Base-by-base conservation (phyloP, 2,329 filamentous ascomycete species). In the Diplodia seriata region DNA sequence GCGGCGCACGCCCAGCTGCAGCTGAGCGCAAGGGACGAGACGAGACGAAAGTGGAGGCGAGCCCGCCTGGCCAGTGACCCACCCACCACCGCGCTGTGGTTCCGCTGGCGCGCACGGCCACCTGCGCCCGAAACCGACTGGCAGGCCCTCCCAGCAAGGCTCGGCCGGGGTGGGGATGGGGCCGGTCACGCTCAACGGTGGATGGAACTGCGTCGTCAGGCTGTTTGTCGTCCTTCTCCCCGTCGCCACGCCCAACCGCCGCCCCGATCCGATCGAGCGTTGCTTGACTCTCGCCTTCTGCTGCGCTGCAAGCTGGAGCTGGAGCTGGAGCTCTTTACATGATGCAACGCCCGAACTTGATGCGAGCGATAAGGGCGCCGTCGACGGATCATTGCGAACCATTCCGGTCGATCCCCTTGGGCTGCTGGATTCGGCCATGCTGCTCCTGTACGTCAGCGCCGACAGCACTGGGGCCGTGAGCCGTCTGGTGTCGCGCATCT, bases 361-460 rank as follows among this genome's bases (percentile, higher is more conserved):
- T 26, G 55, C 33, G 33, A n/a, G 40, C 57, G 29, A 62, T 38
- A 51, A 62, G 47, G 43, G 59, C 59, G 59, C 29, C 29, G 11
- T 63, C 31, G 29, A 31, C 59, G 59, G 43, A 63, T 63, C 57
- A 33, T 38, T 49, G 57, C 57, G 57, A 62, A 62, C 57, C 40
- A 62, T 62, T 62, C 59, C 59, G 59, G 59, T 50, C 43, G 59
- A 63, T 63, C 59, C 59, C 40, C 31, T 63, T 47, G 57, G 33
- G 33, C 55, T 31, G 38, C 38, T 47, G 38, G 40, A 31, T 26
- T 14, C 14, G n/a, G 57, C 56, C 56, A 23, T 59, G 56, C 56
- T 59, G 56, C 57, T 62, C 33, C 57, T 62, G 57, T 62, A n/a
- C 40, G 57, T 62, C 57, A 62, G 56, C 56, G 20, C 56, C 56